Base-by-base conservation (phyloP, 352 stramenopile genomes). In the Globisporangium paddicum region DNA sequence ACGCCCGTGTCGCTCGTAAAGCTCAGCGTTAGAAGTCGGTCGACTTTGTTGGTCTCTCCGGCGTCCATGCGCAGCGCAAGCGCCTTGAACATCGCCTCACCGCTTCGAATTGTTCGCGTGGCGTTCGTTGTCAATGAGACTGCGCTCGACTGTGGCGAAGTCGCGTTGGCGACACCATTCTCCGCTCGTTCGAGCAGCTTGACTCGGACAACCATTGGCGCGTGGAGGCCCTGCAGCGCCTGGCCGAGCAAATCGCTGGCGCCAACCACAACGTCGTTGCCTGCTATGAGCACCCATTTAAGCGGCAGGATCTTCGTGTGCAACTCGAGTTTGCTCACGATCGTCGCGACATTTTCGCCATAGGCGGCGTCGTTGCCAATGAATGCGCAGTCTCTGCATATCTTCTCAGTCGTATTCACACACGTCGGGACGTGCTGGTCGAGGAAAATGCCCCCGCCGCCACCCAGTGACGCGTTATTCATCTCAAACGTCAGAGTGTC, bases 361-460 rank as follows among this genome's bases (percentile, higher is more conserved):
- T 57, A 57, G 2, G 51, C 35, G n/a, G 35, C 51, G 19, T 48
- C 51, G 13, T 57, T 57, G 8, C 14, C 51, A 0, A 21, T 57
- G 25, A 57, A 57, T 5, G 26, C 38, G 35, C 51, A 57, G 2
- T n/a, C 21, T 11, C 26, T 47, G 51, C 35, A 57, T 13, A 18
- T 35, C 10, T 5, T 2, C 5, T 35, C 23, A 6, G 26, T 28
- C 13, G 23, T 42, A 10, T 44, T 56, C 34, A 60, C 45, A 38
- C 62, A 64, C 19, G 2, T 0, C 9, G 50, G 56, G 11, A 68
- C 23, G n/a, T 34, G 21, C 18, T 44, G 50, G 14, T 60, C 35
- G 10, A 64, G 19, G 30, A 64, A 60, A 14, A 68, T 49, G 21
- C 19, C 56, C 16, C 55, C 62, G n/a, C 62, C 56, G 0, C 62